Evolutionary conservation across 2,329 filamentous ascomycete genomes (phyloP), one percentile per base, ranked within the genome.

Genomic region (Cadophora malorum): DNA sequence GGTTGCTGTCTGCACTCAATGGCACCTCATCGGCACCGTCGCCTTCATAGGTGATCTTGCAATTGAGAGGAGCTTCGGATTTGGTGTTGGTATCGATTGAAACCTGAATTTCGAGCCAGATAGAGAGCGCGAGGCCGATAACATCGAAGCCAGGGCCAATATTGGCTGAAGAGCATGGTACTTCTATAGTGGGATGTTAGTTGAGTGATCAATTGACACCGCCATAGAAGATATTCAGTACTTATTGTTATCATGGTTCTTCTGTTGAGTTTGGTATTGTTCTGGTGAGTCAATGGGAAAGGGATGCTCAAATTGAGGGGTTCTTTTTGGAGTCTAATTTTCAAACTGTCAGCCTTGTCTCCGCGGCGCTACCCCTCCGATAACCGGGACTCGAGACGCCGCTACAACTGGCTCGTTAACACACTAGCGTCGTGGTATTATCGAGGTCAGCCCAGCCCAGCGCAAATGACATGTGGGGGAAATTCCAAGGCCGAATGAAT

Each of bases 101-200:
- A 79, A 98, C 91, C 71, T 90, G 86, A 66, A 98, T 84, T 83
- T 97, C 94, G 72, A 99, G 91, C 83, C 95, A 97, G 80, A 97
- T 90, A 73, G 94, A 97, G 74, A 99, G 86, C 9, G 95, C 95
- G 70, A 99, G 90, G 74, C 96, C 93, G 79, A 98, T 97, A 76
- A 97, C 95, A 84, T 99, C 95, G 85, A 98, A 99, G 68, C 95
- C 95, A 60, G 95, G 95, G 74, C 93, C 95, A 78, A 98, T 97
- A 84, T 98, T 98, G 82, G 95, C 95, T 70, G 94, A 97, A 69
- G 95, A 98, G 83, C 93, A 96, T 72, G 95, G 95, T 70, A 93
- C 93, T 81, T 86, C 76, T 78, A 38, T 28, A 23, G 5, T 9
- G 45, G 23, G 45, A 23, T 19, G 35, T 67, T 31, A 70, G 65